Evolutionary conservation across 1,284 basidiomycete genomes (phyloP).

Genomic region (Ustilago shanxiensis): DNA sequence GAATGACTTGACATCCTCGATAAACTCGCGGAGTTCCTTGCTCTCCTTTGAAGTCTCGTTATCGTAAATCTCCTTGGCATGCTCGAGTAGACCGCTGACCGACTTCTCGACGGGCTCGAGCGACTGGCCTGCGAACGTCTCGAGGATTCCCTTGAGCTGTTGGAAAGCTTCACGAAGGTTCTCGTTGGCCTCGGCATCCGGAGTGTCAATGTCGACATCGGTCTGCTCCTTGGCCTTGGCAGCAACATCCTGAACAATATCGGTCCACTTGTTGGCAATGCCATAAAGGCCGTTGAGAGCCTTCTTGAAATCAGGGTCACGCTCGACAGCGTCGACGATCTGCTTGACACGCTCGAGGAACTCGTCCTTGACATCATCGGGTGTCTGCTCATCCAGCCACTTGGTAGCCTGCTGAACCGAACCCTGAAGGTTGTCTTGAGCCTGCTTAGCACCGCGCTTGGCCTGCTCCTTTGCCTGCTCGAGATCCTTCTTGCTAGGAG

Average conservation of each 20-base stretch:
- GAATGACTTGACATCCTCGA: slow-evolving; percentile 57
- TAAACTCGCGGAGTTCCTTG: slow-evolving; percentile 70
- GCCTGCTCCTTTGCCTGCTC: slow-evolving; percentile 70
- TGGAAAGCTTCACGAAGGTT: slow-evolving; percentile 71
- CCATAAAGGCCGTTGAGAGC: slow-evolving; percentile 71
- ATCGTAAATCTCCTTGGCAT: slow-evolving; percentile 70
- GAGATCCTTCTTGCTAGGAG: slow-evolving; percentile 68
- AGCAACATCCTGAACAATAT: slow-evolving; percentile 71
- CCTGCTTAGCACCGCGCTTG: slow-evolving; percentile 69
- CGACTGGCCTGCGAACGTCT: slow-evolving; percentile 69
- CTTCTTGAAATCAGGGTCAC: slow-evolving; percentile 71
- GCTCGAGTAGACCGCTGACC: slow-evolving; percentile 69
- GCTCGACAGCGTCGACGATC: slow-evolving; percentile 64
- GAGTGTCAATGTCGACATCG: slow-evolving; percentile 70
- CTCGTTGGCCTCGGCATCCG: slow-evolving; percentile 70
- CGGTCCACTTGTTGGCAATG: slow-evolving; percentile 72
- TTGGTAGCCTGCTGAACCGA: slow-evolving; percentile 49
- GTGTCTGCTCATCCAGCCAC: slow-evolving; percentile 72
- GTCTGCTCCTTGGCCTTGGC: slow-evolving; percentile 70
- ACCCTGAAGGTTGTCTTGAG: slow-evolving; percentile 60
- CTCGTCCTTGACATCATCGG: slow-evolving; percentile 72
- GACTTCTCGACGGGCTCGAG: slow-evolving; percentile 64
- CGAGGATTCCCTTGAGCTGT: slow-evolving; percentile 71
- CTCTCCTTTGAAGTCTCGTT: slow-evolving; percentile 60
- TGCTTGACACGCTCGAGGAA: slow-evolving; percentile 71